Conservation (phyloP, 768 basidiomycete genomes). For the Punctularia strigosozonata region DNA sequence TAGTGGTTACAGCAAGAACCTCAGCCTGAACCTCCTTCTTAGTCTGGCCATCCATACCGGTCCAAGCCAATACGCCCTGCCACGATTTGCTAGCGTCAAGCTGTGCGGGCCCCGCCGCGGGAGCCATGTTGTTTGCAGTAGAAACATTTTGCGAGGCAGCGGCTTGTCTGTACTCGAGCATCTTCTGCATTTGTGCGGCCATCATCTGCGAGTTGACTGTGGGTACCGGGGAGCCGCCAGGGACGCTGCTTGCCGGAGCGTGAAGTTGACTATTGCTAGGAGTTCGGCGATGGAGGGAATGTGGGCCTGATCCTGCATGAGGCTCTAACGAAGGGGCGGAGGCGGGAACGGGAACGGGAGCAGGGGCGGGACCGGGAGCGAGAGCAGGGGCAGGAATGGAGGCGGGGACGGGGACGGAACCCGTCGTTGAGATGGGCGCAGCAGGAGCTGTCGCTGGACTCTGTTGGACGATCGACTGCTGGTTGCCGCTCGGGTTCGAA, state of each 20-base stretch:
- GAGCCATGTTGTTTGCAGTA: too few species aligned
- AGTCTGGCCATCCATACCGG: too few species aligned
- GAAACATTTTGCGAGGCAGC: too few species aligned
- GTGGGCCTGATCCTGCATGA: slow-evolving; percentile 9
- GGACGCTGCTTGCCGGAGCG: slow-evolving; percentile 1
- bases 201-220: slow-evolving; percentile 11
- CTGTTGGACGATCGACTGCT: not conserved
- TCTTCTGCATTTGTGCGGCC: slow-evolving; percentile 35
- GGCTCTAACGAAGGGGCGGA: slow-evolving; percentile 11
- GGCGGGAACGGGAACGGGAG: slow-evolving; percentile 12
- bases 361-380: slow-evolving; percentile 9
- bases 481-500: not conserved
- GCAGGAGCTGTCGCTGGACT: not conserved
- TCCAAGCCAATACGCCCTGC: too few species aligned
- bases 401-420: slow-evolving; percentile 1
- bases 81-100: too few species aligned
- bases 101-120: too few species aligned
- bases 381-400: slow-evolving; percentile 1
- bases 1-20: too few species aligned
- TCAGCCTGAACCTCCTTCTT: too few species aligned
- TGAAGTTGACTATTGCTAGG: not conserved
- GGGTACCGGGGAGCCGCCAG: not conserved
- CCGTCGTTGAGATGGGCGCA: not conserved
- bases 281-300: slow-evolving; percentile 9
- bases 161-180: slow-evolving; percentile 24